A percentile compares a stretch with the other conserved stretches of the same genome.
phyloP scores from a whole-genome alignment of 805 yeast species.

The Zygotorulaspora danielsina region DNA sequence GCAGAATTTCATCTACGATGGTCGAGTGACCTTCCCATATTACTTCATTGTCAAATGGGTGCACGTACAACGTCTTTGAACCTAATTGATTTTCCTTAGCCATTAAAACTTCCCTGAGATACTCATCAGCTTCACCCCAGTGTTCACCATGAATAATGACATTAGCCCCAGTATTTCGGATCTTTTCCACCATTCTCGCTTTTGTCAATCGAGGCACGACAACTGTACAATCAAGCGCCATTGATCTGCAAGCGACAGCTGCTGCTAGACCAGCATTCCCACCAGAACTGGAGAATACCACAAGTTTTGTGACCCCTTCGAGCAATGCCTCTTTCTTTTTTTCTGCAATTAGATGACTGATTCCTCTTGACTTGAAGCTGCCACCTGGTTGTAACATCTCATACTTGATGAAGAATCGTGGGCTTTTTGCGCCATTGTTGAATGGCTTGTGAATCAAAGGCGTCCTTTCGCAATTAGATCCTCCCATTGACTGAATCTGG shows the following conservation, averaged over 20 bases:
- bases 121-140: conserved; percentile 49
- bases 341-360: conserved; percentile 42
- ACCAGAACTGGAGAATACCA: conserved; percentile 49
- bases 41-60: conserved; percentile 47
- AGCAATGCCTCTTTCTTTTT: conserved; percentile 30
- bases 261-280: conserved; percentile 52
- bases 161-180: conserved; percentile 45
- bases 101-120: conserved; percentile 35
- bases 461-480: conserved; percentile 15
- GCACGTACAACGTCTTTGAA: conserved; percentile 44
- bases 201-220: conserved; percentile 52
- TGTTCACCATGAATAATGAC: conserved; percentile 44
- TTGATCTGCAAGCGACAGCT: conserved; percentile 36
- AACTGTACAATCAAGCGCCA: conserved; percentile 47
- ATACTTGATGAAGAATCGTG: conserved; percentile 42
- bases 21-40: conserved; percentile 54
- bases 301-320: conserved; percentile 21
- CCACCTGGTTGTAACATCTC: conserved; percentile 53
- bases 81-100: conserved; percentile 4
- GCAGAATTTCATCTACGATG: conserved; percentile 42
- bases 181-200: conserved; percentile 40
- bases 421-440: conserved; percentile 2
- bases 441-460: conserved; percentile 13
- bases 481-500: too few species aligned
- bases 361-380: conserved; percentile 52